A percentile compares a stretch with the other conserved stretches of the same genome.
These are phyloP conservation scores for Acanthamoeba royreba DNA, from an alignment of 208 protist genomes.

Conservation along the genomic window DNA sequence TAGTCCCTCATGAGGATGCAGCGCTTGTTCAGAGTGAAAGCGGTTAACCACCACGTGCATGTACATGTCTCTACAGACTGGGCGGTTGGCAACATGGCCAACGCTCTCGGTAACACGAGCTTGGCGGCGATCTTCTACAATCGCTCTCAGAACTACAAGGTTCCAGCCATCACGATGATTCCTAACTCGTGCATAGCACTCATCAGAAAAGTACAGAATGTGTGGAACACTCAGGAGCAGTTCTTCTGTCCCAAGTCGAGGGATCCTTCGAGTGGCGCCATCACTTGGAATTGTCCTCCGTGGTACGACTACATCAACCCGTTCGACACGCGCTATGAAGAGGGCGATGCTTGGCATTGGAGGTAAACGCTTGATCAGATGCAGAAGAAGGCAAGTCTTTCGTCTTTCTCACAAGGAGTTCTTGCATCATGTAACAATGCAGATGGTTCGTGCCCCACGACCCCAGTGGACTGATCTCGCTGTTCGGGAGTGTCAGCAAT, in stretches of 20 bases:
- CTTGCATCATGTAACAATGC: neutral
- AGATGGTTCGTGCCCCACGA: slow-evolving; percentile 44
- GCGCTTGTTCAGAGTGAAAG: too few relatives aligned
- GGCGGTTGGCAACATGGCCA: neutral
- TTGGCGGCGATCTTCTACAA: neutral
- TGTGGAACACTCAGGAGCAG: neutral
- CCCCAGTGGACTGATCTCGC: neutral
- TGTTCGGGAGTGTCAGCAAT: neutral
- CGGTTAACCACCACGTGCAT: too few relatives aligned
- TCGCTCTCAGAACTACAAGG: neutral
- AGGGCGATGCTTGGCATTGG: neutral
- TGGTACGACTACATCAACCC: neutral
- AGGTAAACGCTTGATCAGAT: too few relatives aligned
- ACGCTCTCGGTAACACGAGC: neutral
- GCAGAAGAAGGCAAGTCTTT: too few relatives aligned
- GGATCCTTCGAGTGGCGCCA: neutral
- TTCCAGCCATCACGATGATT: neutral
- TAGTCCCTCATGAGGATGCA: neutral
- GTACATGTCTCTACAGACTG: neutral
- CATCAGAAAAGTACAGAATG: too few relatives aligned
- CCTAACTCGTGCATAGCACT: neutral
- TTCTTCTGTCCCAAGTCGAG: neutral
- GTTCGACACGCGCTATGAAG: neutral
- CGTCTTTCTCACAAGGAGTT: neutral
- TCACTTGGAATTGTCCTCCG: neutral